Percentiles rank a stretch among this genome's conserved stretches.
Evolutionary conservation across 306 rosid species (phyloP).

Genomic region (Lotus japonicus): DNA sequence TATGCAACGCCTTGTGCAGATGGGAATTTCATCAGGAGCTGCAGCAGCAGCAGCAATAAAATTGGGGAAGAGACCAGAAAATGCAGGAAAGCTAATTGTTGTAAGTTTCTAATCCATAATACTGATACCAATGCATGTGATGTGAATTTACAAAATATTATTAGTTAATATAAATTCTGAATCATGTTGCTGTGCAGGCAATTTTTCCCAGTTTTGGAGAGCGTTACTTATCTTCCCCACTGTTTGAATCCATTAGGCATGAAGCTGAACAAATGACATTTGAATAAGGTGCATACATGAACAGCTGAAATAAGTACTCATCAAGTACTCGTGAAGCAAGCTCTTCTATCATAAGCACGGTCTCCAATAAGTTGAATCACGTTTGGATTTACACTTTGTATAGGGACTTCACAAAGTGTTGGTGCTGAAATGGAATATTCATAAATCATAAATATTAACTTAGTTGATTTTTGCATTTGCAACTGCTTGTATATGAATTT

Average conservation of each 20-base stretch:
- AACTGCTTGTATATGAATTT: not conserved
- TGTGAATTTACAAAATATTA: not conserved
- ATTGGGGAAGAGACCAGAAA: slow-evolving; percentile 64
- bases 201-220: slow-evolving; percentile 65
- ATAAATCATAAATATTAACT: not conserved
- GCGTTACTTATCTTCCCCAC: slow-evolving; percentile 46
- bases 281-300: slow-evolving; percentile 26
- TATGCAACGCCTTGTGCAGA: slow-evolving; percentile 34
- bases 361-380: not conserved
- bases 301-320: not conserved
- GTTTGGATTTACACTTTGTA: not conserved
- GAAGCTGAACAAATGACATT: slow-evolving; percentile 55
- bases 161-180: not conserved
- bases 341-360: not conserved
- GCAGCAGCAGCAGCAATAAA: slow-evolving; percentile 65
- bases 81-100: slow-evolving; percentile 71
- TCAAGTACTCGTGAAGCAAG: not conserved
- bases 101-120: slow-evolving; percentile 29
- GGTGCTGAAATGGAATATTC: not conserved
- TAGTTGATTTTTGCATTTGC: not conserved
- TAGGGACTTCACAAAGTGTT: not conserved
- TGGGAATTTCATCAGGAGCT: slow-evolving; percentile 89
- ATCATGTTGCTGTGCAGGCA: slow-evolving; percentile 29
- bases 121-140: too few species aligned
- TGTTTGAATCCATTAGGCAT: slow-evolving; percentile 52